These are phyloP conservation scores for Auxenochlorella protothecoides DNA, from an alignment of 139 green algal species.

Conservation along the genomic window DNA sequence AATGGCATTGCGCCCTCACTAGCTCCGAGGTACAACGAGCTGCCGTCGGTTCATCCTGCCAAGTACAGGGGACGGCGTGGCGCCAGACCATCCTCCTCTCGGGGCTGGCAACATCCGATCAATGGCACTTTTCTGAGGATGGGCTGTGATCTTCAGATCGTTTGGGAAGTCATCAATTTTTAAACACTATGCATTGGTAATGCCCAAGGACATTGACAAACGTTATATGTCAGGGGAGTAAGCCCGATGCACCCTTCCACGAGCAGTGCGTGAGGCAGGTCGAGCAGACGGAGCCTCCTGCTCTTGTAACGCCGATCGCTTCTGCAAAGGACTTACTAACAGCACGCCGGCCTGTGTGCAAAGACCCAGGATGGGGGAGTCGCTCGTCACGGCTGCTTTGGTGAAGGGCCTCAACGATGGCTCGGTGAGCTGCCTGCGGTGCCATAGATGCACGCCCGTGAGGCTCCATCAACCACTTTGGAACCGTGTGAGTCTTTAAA, in stretches of 20 bases:
- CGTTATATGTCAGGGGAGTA: neutral
- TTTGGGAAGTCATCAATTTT: no score
- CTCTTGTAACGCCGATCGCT: neutral
- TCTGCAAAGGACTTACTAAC: neutral
- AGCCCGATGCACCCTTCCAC: neutral
- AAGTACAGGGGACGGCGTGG: no score
- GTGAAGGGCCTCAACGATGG: slow-evolving; percentile 9
- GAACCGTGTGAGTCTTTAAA: neutral
- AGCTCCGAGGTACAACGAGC: no score
- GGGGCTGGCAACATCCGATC: no score
- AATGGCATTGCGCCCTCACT: no score
- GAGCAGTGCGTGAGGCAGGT: neutral
- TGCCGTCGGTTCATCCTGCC: no score
- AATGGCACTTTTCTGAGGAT: no score
- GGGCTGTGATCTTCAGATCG: no score
- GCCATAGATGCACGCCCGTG: neutral
- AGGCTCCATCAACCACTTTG: no score
- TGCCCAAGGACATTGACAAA: neutral
- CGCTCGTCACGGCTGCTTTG: neutral
- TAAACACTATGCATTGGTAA: no score
- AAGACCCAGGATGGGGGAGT: no score
- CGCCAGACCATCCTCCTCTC: no score
- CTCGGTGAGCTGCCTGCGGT: neutral
- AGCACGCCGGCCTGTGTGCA: neutral
- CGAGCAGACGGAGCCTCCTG: neutral